Conservation (phyloP, 2,329 filamentous ascomycete species). For the Nemania bipapillata region DNA sequence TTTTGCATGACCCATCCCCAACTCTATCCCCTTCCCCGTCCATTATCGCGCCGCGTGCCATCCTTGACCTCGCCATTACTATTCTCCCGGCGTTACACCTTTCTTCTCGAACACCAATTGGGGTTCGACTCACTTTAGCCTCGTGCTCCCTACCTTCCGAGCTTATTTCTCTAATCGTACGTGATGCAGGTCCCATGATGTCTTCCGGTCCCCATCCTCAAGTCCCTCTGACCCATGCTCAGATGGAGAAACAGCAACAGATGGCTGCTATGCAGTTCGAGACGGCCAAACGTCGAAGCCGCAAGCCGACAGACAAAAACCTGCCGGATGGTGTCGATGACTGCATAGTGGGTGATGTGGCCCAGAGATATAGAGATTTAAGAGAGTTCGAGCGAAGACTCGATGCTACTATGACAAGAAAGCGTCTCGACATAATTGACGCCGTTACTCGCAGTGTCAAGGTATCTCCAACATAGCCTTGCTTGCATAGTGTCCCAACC, state of each 20-base stretch:
- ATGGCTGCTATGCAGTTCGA: slow-evolving; percentile 65
- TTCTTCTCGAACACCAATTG: slow-evolving; percentile 19
- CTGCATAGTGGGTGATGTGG: slow-evolving; percentile 82
- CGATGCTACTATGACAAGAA: slow-evolving; percentile 93
- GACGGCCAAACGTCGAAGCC: slow-evolving; percentile 80
- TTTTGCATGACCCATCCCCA: slow-evolving; percentile 5
- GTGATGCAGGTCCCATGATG: slow-evolving; percentile 65
- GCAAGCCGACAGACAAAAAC: slow-evolving; percentile 93
- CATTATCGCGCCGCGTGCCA: slow-evolving; percentile 15
- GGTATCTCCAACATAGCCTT: slow-evolving; percentile 54
- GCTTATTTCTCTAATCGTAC: slow-evolving; percentile 35
- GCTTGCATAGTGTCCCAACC: slow-evolving; percentile 12
- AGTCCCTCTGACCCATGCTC: slow-evolving; percentile 64
- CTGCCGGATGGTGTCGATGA: slow-evolving; percentile 90
- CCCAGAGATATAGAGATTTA: slow-evolving; percentile 82
- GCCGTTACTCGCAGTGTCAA: slow-evolving; percentile 78
- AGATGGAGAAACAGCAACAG: slow-evolving; percentile 64
- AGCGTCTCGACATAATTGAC: slow-evolving; percentile 90
- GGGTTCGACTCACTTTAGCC: slow-evolving; percentile 4
- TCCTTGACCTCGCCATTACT: slow-evolving; percentile 3
- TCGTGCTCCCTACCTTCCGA: slow-evolving; percentile 6
- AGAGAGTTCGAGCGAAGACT: slow-evolving; percentile 87
- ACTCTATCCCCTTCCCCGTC: slow-evolving; percentile 19
- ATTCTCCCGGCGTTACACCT: slow-evolving; percentile 24
- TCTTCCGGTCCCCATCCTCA: slow-evolving; percentile 63